Conservation (phyloP, 192 early-diverging fungal genomes). For the Entophlyctis luteolus region DNA sequence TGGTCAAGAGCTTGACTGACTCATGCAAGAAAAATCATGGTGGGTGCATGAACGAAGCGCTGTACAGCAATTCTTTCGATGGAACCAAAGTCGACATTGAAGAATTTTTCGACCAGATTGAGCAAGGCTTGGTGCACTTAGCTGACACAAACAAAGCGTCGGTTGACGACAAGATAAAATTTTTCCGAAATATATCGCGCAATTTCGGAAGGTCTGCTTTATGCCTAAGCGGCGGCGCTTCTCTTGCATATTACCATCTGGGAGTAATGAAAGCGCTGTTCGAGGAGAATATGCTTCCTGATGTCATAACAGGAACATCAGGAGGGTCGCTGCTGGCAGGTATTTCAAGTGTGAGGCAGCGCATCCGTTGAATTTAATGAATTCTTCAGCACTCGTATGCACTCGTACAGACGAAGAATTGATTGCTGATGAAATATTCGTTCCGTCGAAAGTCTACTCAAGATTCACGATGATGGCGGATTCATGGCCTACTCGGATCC, state of each 20-base stretch:
- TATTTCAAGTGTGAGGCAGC: too few species aligned
- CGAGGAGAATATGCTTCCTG: conserved; percentile 63
- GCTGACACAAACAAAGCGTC: conserved; percentile 22
- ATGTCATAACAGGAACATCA: conserved; percentile 75
- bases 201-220: conserved; percentile 74
- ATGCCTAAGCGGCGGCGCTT: conserved; percentile 74
- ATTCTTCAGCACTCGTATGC: conserved; percentile 67
- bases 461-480: conserved; percentile 16
- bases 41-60: conserved; percentile 67
- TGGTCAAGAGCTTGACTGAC: conserved; percentile 25
- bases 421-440: conserved; percentile 49
- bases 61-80: conserved; percentile 70
- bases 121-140: conserved; percentile 27
- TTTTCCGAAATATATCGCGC: conserved; percentile 60
- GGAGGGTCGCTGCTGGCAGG: conserved; percentile 48
- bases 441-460: background rate
- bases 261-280: conserved; percentile 72
- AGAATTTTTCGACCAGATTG: conserved; percentile 61
- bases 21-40: conserved; percentile 74
- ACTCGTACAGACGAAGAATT: conserved; percentile 63
- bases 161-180: conserved; percentile 51
- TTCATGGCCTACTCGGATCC: conserved; percentile 24
- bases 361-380: too few species aligned
- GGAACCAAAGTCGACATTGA: conserved; percentile 73
- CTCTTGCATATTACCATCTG: conserved; percentile 48